Evolutionary conservation across 768 basidiomycete species (phyloP).

Genomic region (Termitomyces sp.): DNA sequence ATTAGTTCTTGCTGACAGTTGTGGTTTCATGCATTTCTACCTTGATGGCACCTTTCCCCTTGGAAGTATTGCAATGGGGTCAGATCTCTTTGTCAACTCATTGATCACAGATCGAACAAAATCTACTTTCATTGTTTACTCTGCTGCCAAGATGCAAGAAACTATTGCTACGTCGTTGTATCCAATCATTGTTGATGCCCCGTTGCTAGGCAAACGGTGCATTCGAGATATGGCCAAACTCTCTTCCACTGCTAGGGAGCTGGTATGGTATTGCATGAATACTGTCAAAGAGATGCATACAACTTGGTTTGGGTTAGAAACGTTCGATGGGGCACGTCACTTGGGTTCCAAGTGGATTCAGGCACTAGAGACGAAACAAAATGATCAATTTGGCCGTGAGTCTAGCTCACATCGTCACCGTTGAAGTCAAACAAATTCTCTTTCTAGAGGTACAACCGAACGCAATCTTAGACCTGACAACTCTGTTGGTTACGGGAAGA

Average conservation of each 20-base stretch:
- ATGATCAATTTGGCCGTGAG: slow-evolving; percentile 63
- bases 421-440: not conserved
- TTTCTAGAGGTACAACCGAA: slow-evolving; percentile 51
- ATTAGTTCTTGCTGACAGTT: slow-evolving; percentile 51
- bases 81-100: slow-evolving; percentile 23
- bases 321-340: slow-evolving; percentile 59
- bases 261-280: slow-evolving; percentile 66
- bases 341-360: slow-evolving; percentile 70
- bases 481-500: slow-evolving; percentile 63
- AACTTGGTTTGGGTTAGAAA: slow-evolving; percentile 69
- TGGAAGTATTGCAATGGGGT: slow-evolving; percentile 42
- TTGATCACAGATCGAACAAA: slow-evolving; percentile 41
- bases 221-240: slow-evolving; percentile 65
- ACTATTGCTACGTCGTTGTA: slow-evolving; percentile 25
- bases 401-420: slow-evolving; percentile 8
- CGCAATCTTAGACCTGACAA: slow-evolving; percentile 66
- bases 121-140: slow-evolving; percentile 47
- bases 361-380: slow-evolving; percentile 57
- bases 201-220: slow-evolving; percentile 49
- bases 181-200: slow-evolving; percentile 46
- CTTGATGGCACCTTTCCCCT: slow-evolving; percentile 75
- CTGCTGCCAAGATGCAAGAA: slow-evolving; percentile 19
- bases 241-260: slow-evolving; percentile 63
- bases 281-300: slow-evolving; percentile 67
- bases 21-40: slow-evolving; percentile 56